Percentiles rank a stretch among this genome's conserved stretches.
Evolutionary conservation across 2,329 filamentous ascomycete species (phyloP).

Genomic region (Coniochaeta sp.): DNA sequence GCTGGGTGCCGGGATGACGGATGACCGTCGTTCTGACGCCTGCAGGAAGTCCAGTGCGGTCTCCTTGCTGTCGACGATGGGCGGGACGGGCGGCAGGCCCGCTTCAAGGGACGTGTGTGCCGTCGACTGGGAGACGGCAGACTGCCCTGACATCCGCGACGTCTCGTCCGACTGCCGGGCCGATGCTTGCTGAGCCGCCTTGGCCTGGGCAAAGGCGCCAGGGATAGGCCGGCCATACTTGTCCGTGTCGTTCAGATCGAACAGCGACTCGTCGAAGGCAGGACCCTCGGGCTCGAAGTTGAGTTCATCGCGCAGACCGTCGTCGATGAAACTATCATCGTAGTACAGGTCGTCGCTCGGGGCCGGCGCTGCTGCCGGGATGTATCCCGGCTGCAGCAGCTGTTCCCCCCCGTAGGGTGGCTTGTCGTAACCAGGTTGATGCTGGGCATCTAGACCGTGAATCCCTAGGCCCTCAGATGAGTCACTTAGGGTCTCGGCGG

Average conservation of each 20-base stretch:
- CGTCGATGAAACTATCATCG: constrained; percentile 66
- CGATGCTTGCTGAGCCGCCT: constrained; percentile 29
- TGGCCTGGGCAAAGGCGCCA: constrained; percentile 47
- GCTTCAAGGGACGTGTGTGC: constrained; percentile 43
- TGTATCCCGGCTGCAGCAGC: background rate
- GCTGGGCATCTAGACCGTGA: constrained; percentile 20
- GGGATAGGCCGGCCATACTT: constrained; percentile 53
- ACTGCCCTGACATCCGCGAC: constrained; percentile 33
- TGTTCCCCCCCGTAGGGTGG: background rate
- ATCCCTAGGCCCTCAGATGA: constrained; percentile 33
- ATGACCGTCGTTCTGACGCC: constrained; percentile 5
- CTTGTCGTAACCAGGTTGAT: background rate
- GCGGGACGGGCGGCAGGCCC: constrained; percentile 16
- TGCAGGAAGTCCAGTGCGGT: background rate
- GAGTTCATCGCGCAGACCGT: constrained; percentile 36
- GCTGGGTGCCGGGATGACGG: constrained; percentile 15
- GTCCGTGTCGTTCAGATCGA: constrained; percentile 61
- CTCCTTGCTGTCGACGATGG: constrained; percentile 6
- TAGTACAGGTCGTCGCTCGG: constrained; percentile 21
- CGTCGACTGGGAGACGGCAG: constrained; percentile 39
- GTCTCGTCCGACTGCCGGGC: constrained; percentile 40
- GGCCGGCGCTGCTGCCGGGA: constrained; percentile 8
- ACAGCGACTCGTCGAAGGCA: constrained; percentile 66
- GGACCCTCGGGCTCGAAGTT: constrained; percentile 45
- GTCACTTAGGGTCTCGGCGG: constrained; percentile 10